These are phyloP conservation scores for Malus sylvestris DNA, from an alignment of 306 rosid genomes.

Conservation along the genomic window DNA sequence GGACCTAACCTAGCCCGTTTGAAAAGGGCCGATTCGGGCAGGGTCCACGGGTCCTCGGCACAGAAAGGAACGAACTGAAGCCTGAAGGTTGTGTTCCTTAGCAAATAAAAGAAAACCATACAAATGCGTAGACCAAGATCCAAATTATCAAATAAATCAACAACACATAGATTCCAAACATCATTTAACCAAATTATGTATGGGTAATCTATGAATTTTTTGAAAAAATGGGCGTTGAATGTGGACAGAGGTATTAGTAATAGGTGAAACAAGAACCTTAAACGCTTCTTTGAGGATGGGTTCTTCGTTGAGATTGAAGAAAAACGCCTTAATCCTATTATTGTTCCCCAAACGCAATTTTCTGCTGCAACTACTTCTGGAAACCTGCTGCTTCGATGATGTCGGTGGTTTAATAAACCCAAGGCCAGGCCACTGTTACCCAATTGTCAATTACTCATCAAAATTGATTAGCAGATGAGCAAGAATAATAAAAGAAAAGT, in stretches of 20 bases:
- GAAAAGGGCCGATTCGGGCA: no score
- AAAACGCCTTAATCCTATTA: slow-evolving; percentile 38
- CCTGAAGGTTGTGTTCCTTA: no score
- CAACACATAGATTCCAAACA: neutral
- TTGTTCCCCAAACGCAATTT: slow-evolving; percentile 5
- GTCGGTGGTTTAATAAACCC: slow-evolving; percentile 9
- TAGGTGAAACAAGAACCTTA: slow-evolving; percentile 17
- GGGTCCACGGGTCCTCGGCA: no score
- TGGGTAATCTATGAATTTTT: neutral
- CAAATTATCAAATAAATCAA: neutral
- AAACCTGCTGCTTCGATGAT: neutral
- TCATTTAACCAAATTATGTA: neutral
- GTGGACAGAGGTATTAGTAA: neutral
- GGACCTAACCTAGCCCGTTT: no score
- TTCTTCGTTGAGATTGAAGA: slow-evolving; percentile 60
- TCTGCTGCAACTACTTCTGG: neutral
- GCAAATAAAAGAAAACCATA: neutral
- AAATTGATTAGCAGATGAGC: neutral
- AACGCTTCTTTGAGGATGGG: slow-evolving; percentile 62
- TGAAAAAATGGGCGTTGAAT: neutral
- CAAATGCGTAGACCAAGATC: neutral
- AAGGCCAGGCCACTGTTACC: slow-evolving; percentile 11
- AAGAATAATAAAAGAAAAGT: neutral
- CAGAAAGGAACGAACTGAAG: no score
- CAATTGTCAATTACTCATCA: neutral